phyloP scores from a whole-genome alignment of 345 rosid genomes.

The Pistacia vera region DNA sequence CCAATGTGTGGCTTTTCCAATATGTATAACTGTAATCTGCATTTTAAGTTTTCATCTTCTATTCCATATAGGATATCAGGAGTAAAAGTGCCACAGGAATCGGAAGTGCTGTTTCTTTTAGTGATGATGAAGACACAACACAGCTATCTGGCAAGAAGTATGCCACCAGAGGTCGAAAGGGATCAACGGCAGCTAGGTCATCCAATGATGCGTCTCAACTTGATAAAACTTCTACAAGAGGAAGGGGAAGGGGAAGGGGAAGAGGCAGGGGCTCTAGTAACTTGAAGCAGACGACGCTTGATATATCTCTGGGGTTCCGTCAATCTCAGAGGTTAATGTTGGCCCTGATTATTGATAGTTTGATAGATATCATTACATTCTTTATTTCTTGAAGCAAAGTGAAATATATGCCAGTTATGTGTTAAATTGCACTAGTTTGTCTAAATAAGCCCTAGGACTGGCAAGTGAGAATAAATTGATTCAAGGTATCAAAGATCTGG shows the following conservation, averaged over 20 bases:
- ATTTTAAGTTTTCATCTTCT: constrained; percentile 21
- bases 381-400: not conserved
- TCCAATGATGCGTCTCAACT: constrained; percentile 38
- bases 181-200: constrained; percentile 46
- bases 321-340: constrained; percentile 71
- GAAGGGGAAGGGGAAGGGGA: constrained; percentile 67
- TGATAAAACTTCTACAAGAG: constrained; percentile 72
- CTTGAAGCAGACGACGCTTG: constrained; percentile 91
- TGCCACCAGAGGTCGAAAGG: constrained; percentile 62
- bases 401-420: not conserved
- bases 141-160: constrained; percentile 50
- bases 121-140: constrained; percentile 86
- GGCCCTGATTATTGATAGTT: constrained; percentile 8
- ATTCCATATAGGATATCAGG: constrained; percentile 47
- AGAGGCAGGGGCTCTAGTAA: constrained; percentile 61
- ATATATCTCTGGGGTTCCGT: constrained; percentile 66
- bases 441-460: not conserved
- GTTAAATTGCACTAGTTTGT: not conserved
- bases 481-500: not conserved
- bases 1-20: not conserved
- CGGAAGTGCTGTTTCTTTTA: constrained; percentile 68
- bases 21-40: constrained; percentile 14
- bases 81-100: constrained; percentile 51
- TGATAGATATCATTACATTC: not conserved
- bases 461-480: constrained; percentile 4